Base-by-base conservation (phyloP, 371 early-diverging fungal genomes). In the Mortierella sp. region DNA sequence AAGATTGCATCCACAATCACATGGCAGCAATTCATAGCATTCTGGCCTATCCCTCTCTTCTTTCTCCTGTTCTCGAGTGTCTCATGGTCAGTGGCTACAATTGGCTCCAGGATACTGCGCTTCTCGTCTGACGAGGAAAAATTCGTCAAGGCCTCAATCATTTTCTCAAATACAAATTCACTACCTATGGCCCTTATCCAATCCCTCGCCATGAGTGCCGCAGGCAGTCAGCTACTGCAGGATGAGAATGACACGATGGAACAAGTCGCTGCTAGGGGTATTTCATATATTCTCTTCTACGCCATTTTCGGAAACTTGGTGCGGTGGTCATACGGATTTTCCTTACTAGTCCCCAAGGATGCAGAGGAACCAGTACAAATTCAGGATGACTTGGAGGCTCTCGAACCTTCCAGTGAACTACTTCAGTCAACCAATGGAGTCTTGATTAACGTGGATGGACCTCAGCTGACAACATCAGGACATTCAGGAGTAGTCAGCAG, bases 311-410 rank as follows among this genome's bases (percentile, higher is more conserved):
- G 90, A 43, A 94, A 94, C 61, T 74, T 94, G 2, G 61, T 93
- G 57, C 85, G 93, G 28, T 94, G 93, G 93, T 91, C 91, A n/a
- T 92, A 91, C 76, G 94, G 94, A 43, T 89, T 90, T 43, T 83
- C 84, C 5, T 75, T 94, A 4, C 73, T 94, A 62, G 83, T 69
- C 3, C 76, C 78, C 42, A 72, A 75, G n/a, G 73, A 76, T 23
- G 31, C 56, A 10, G 70, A 69, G 19, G 66, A 65, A 15, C 40
- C 23, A 8, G 26, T 9, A 19, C 1, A 1, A 2, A 67, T 54
- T 13, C 54, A 59, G n/a, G 32, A 69, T 12, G 28, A 37, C 42
- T 40, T 28, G 17, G 40, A 64, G 0, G 29, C 2, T 2, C 9
- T 9, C 40, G 55, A 60, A 34, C 26, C 43, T 35, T 15, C 47